Percentiles rank a stretch among this genome's conserved stretches.
Evolutionary conservation across 805 yeast species (phyloP).

Genomic region (Monosporozyma solicola): DNA sequence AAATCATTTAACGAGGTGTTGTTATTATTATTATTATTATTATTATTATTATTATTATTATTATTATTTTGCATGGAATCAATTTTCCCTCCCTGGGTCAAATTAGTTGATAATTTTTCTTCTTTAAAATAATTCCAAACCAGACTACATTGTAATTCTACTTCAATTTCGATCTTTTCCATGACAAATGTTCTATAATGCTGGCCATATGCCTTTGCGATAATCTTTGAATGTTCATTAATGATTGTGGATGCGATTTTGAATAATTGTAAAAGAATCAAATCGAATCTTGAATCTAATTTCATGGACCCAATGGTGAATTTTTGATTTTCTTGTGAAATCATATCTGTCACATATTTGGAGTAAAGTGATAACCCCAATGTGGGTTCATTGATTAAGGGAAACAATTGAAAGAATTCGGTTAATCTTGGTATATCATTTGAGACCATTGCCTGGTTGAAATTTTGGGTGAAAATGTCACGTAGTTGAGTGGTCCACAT

Average conservation of each 20-base stretch:
- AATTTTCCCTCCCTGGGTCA: no score
- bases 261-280: slow-evolving; percentile 55
- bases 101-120: background rate
- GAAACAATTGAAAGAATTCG: slow-evolving; percentile 75
- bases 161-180: slow-evolving; percentile 69
- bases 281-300: slow-evolving; percentile 13
- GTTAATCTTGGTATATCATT: slow-evolving; percentile 66
- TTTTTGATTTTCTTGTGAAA: slow-evolving; percentile 67
- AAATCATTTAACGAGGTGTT: background rate
- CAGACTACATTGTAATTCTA: slow-evolving; percentile 87
- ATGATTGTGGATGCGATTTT: slow-evolving; percentile 80
- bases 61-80: slow-evolving; percentile 54
- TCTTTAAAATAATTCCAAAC: slow-evolving; percentile 35
- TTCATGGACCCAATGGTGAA: slow-evolving; percentile 48
- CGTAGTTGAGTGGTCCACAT: slow-evolving; percentile 55
- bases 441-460: slow-evolving; percentile 57
- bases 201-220: slow-evolving; percentile 61
- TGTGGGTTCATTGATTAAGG: slow-evolving; percentile 64
- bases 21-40: slow-evolving; percentile 49
- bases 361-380: slow-evolving; percentile 77
- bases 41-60: slow-evolving; percentile 37
- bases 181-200: slow-evolving; percentile 57
- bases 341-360: slow-evolving; percentile 73
- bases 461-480: slow-evolving; percentile 48
- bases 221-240: slow-evolving; percentile 76